Base-by-base conservation (phyloP, 495 filamentous ascomycete species). In the Aspergillus hancockii region DNA sequence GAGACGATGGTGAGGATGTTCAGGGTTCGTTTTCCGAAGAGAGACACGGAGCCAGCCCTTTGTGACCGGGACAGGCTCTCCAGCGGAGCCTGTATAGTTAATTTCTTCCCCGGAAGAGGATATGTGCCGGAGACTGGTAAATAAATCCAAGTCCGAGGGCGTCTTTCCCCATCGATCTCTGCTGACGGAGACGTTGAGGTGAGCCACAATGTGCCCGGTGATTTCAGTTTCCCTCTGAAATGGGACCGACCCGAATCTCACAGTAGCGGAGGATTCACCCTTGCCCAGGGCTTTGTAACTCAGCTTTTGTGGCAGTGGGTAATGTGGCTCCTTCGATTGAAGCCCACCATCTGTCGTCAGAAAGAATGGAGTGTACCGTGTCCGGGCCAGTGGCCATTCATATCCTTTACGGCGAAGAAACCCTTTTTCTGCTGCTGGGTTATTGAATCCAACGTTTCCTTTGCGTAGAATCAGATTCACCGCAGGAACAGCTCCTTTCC, bases 191-290 rank as follows among this genome's bases (percentile, higher is more conserved):
- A 85, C 78, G 57, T 75, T 75, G 16, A 88, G 66, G 61, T 81
- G 82, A 1, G 84, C 84, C 3, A 79, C 69, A 49, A 85, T 71
- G 52, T 87, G 81, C 12, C 85, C 85, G 0, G 85, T 88, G 40
- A 88, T 76, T 60, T 86, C 84, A 3, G 73, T 83, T 52, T 84
- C 80, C 14, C 58, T 28, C 13, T 69, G 67, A 43, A 85, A 84
- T 0, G 79, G 71, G 0, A 65, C 22, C 0, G 80, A 83, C 2
- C 55, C 67, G 65, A 86, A 86, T 14, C 75, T 70, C 4, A 85
- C 41, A 3, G 58, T 30, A 16, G 56, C 14, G 2, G 34, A 14
- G 4, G 34, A 2, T 3, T 36, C 34, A 2, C 9, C 34, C 34
- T 10, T 36, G 34, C 34, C 8, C 34, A 2, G 34, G 8, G 34